phyloP scores from a whole-genome alignment of 2,329 filamentous ascomycete genomes.

The Gaeumannomyces tritici region DNA sequence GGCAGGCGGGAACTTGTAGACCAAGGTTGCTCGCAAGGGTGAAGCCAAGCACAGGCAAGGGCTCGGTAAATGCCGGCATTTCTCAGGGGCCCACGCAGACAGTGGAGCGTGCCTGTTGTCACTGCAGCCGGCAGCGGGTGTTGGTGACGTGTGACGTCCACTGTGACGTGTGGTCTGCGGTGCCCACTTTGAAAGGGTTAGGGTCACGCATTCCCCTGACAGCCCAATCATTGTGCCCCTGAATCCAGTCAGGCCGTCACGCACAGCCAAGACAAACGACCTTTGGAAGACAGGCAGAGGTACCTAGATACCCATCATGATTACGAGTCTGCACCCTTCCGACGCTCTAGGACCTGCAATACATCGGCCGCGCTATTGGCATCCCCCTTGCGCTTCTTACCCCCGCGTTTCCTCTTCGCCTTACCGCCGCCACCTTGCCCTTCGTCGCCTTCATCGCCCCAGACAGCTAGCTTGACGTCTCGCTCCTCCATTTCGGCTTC shows the following conservation, averaged over 20 bases:
- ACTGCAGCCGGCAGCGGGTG: not conserved
- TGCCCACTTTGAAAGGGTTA: not conserved
- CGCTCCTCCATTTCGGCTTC: slow-evolving; percentile 70
- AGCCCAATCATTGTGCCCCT: not conserved
- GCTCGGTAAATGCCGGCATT: not conserved
- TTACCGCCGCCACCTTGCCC: slow-evolving; percentile 37
- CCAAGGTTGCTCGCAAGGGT: not conserved
- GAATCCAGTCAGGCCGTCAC: not conserved
- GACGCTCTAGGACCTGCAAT: slow-evolving; percentile 63
- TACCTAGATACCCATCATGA: no score
- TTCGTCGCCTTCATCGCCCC: slow-evolving; percentile 44
- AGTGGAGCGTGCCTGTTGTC: not conserved
- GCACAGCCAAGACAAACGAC: not conserved
- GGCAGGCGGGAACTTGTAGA: no score
- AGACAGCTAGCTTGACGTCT: slow-evolving; percentile 59
- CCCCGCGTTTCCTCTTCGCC: slow-evolving; percentile 57
- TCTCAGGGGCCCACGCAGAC: not conserved
- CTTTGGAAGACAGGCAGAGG: not conserved
- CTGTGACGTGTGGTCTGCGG: not conserved
- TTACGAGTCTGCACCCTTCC: slow-evolving; percentile 26
- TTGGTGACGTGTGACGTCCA: not conserved
- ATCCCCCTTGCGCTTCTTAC: slow-evolving; percentile 70
- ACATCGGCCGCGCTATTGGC: slow-evolving; percentile 73
- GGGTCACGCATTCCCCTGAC: not conserved
- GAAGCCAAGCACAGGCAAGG: not conserved